Conservation (phyloP, 2,329 filamentous ascomycete genomes). For the Karstenula rhodostoma region DNA sequence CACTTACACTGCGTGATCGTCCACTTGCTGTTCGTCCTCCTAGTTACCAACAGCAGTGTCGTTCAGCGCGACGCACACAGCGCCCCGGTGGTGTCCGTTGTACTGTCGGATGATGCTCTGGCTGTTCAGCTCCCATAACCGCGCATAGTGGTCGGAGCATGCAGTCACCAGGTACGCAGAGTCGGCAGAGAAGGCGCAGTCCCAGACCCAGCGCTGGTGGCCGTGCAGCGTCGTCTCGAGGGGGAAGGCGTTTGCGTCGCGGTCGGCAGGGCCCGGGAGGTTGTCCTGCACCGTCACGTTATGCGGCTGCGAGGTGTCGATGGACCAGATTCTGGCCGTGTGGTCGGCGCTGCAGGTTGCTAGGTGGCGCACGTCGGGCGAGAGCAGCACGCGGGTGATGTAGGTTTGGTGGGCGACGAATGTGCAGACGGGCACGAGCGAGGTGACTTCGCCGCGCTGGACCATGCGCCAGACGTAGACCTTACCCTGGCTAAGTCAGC, state of each 20-base stretch:
- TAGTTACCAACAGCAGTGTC: constrained; percentile 62
- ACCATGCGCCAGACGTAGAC: constrained; percentile 97
- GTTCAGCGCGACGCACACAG: constrained; percentile 91
- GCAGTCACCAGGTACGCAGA: constrained; percentile 92
- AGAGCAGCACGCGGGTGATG: constrained; percentile 89
- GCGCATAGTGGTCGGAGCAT: constrained; percentile 91
- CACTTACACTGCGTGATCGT: background rate
- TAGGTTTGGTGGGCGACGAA: constrained; percentile 93
- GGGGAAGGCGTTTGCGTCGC: constrained; percentile 69
- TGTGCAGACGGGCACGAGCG: constrained; percentile 84
- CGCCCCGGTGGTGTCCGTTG: constrained; percentile 90
- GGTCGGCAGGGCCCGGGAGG: constrained; percentile 43
- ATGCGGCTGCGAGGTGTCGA: constrained; percentile 63
- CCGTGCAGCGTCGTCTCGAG: constrained; percentile 87
- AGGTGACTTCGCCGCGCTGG: constrained; percentile 81
- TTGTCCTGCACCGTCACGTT: constrained; percentile 44
- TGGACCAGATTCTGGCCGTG: constrained; percentile 95
- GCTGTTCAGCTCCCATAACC: constrained; percentile 86
- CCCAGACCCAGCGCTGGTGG: constrained; percentile 97
- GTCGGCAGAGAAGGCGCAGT: constrained; percentile 93
- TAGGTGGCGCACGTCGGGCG: constrained; percentile 91
- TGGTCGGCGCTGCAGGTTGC: constrained; percentile 95
- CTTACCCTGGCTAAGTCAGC: constrained; percentile 71
- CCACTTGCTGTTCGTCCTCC: constrained; percentile 8
- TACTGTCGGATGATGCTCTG: constrained; percentile 94